Conservation (phyloP, 305 asterid species). For the Fraxinus floribunda region DNA sequence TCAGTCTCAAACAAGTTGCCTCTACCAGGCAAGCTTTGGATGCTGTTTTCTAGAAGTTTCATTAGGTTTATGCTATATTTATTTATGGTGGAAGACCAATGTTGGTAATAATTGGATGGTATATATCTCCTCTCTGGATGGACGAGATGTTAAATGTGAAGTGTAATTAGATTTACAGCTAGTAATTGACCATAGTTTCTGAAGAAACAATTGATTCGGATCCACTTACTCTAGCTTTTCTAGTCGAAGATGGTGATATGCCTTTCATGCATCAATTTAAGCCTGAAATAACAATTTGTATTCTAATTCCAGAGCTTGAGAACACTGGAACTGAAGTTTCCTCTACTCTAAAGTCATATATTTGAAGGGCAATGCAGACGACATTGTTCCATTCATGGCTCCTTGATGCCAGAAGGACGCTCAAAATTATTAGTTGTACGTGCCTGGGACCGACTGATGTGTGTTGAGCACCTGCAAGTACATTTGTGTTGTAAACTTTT, state of each 20-base stretch:
- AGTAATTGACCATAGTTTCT: neutral
- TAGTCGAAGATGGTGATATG: neutral
- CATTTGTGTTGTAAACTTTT: neutral
- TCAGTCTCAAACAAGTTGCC: neutral
- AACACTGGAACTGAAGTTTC: constrained; percentile 24
- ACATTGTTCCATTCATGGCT: neutral
- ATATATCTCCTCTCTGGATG: neutral
- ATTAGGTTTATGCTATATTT: neutral
- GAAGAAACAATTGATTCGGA: neutral
- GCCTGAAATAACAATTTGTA: constrained; percentile 3
- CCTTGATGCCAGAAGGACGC: neutral
- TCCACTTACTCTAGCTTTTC: neutral
- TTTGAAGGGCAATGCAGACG: constrained; percentile 19
- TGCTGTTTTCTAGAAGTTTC: neutral
- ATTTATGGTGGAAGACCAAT: neutral
- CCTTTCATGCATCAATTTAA: neutral
- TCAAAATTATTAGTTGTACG: neutral
- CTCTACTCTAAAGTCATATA: constrained; percentile 28
- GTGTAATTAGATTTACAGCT: neutral
- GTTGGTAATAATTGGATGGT: neutral
- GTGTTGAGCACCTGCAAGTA: neutral
- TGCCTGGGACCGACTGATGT: neutral
- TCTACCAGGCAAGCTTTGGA: neutral
- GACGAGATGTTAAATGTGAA: neutral
- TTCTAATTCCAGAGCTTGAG: constrained; percentile 39